phyloP scores from a whole-genome alignment of 208 protist species.

The Trypanosoma congolense region DNA sequence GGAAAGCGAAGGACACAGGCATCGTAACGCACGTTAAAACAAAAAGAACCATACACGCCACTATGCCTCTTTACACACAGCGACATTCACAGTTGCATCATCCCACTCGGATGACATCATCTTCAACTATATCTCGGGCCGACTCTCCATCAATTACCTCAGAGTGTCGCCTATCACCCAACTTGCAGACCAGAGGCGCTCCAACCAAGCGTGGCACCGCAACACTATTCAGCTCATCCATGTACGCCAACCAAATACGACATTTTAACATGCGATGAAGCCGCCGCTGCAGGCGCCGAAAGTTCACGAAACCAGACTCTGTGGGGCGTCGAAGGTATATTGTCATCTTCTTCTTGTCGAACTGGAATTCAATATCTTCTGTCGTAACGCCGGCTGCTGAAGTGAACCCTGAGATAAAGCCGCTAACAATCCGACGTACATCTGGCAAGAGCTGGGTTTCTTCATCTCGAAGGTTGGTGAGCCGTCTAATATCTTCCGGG shows the following conservation, averaged over 20 bases:
- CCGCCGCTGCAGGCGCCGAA: conserved; percentile 69
- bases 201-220: neutral
- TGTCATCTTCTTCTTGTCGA: conserved; percentile 63
- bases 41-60: too few relatives aligned
- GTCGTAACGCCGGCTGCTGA: conserved; percentile 18
- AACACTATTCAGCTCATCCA: conserved; percentile 44
- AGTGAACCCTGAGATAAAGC: neutral
- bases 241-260: conserved; percentile 75
- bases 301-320: conserved; percentile 52
- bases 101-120: too few relatives aligned
- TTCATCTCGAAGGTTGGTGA: neutral
- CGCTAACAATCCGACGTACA: conserved; percentile 9
- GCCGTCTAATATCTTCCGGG: neutral
- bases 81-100: too few relatives aligned
- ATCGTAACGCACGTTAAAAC: too few relatives aligned
- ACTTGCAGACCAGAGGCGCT: conserved; percentile 14
- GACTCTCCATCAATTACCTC: too few relatives aligned
- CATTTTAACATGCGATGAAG: conserved; percentile 59
- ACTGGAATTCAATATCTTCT: conserved; percentile 53
- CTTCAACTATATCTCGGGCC: too few relatives aligned
- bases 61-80: too few relatives aligned
- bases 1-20: too few relatives aligned
- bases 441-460: conserved; percentile 3
- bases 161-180: neutral
- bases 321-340: conserved; percentile 52